These are phyloP conservation scores for Quercus wislizeni DNA, from an alignment of 306 rosid species.

Conservation along the genomic window DNA sequence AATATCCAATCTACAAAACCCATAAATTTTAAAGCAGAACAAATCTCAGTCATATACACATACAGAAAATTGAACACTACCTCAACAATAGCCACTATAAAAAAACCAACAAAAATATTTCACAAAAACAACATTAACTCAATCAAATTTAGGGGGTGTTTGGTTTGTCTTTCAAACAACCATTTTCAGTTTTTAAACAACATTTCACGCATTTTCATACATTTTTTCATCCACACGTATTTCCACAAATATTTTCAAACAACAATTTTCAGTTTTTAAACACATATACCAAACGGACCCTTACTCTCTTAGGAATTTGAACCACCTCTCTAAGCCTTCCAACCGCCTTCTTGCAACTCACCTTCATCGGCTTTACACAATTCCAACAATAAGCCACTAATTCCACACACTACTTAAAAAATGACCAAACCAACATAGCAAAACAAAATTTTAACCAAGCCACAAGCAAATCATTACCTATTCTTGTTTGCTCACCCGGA, in stretches of 20 bases:
- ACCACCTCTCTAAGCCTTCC: constrained; percentile 63
- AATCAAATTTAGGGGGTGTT: not conserved
- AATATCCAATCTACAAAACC: not conserved
- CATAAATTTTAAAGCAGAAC: not conserved
- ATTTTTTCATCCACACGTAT: too few relatives aligned
- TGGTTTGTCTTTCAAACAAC: too few relatives aligned
- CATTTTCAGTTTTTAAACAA: too few relatives aligned
- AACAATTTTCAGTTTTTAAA: too few relatives aligned
- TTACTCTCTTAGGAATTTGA: constrained; percentile 77
- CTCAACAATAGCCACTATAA: not conserved
- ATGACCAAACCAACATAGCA: not conserved
- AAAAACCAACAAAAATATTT: not conserved
- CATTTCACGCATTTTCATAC: too few relatives aligned
- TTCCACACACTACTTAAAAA: not conserved
- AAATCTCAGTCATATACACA: not conserved
- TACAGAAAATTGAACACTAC: not conserved
- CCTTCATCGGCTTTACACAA: constrained; percentile 74
- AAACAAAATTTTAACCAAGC: not conserved
- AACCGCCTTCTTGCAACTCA: constrained; percentile 76
- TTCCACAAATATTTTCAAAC: too few relatives aligned
- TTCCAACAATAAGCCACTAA: constrained; percentile 11
- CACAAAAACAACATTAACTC: not conserved
- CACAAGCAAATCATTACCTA: constrained; percentile 36
- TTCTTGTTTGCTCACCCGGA: constrained; percentile 72
- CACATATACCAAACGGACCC: too few relatives aligned